A percentile compares a stretch with the other conserved stretches of the same genome.
Evolutionary conservation across 129 eudicot genomes (phyloP).

Genomic region (Flaveria linearis): DNA sequence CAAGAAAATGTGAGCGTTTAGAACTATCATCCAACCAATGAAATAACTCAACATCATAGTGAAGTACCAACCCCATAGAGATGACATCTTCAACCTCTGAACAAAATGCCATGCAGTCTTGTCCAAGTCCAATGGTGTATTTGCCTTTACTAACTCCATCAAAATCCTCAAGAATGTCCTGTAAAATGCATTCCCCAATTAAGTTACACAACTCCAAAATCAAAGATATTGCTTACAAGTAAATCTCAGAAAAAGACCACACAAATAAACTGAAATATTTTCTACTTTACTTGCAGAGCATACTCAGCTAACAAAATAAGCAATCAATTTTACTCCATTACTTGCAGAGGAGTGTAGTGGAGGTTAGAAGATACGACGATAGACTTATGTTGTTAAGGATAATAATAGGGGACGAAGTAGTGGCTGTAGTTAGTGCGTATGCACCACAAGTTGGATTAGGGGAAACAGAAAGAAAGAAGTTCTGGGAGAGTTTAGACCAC

Average conservation of each 20-base stretch:
- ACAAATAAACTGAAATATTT: background rate
- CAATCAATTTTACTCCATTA: slow-evolving; percentile 1
- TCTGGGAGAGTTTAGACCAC: no score
- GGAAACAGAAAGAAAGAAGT: no score
- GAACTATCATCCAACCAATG: slow-evolving; percentile 42
- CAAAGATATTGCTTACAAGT: slow-evolving; percentile 6
- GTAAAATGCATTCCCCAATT: slow-evolving; percentile 16
- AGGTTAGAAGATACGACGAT: no score
- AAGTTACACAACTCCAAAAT: background rate
- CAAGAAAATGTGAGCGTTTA: background rate
- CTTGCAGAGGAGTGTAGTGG: no score
- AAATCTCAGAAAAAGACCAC: slow-evolving; percentile 13
- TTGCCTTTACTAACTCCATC: slow-evolving; percentile 98
- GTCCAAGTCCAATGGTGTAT: slow-evolving; percentile 96
- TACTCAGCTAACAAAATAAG: slow-evolving; percentile 9
- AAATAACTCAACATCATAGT: slow-evolving; percentile 76
- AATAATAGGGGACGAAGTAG: no score
- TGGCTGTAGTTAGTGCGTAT: no score
- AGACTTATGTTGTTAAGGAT: no score
- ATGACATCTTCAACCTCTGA: slow-evolving; percentile 98
- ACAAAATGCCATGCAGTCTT: slow-evolving; percentile 98
- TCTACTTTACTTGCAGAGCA: slow-evolving; percentile 20
- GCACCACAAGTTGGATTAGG: no score
- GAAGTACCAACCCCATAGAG: slow-evolving; percentile 82
- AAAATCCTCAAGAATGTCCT: slow-evolving; percentile 87